These are phyloP conservation scores for Glebionis coronaria DNA, from an alignment of 129 eudicot species.

Conservation along the genomic window DNA sequence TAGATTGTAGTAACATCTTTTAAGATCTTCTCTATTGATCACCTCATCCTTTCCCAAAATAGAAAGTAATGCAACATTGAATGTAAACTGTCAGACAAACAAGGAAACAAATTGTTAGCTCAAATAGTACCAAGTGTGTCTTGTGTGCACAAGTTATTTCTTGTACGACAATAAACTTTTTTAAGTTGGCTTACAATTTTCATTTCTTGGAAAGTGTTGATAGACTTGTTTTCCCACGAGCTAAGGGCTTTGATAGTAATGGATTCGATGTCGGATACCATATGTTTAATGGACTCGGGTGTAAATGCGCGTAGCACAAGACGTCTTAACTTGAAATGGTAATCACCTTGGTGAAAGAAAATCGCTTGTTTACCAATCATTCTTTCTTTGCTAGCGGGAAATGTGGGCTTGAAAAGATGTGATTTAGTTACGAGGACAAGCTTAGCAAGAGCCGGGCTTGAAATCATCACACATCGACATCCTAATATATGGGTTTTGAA, in stretches of 20 bases:
- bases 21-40: conserved; percentile 31
- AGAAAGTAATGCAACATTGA: conserved; percentile 49
- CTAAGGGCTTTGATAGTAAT: conserved; percentile 22
- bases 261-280: conserved; percentile 38
- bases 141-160: no score
- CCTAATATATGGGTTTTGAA: conserved; percentile 54
- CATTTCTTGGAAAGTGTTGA: conserved; percentile 46
- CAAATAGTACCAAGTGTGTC: background rate
- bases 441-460: conserved; percentile 47
- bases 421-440: conserved; percentile 41
- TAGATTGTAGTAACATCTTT: conserved; percentile 36
- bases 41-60: conserved; percentile 41
- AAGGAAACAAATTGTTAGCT: background rate
- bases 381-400: conserved; percentile 42
- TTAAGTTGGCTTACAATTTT: conserved; percentile 33
- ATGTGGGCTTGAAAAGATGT: conserved; percentile 48
- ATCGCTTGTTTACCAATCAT: conserved; percentile 47
- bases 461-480: conserved; percentile 43
- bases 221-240: conserved; percentile 36
- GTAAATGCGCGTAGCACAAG: conserved; percentile 48
- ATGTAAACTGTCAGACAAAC: conserved; percentile 37
- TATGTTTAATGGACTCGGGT: conserved; percentile 26
- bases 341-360: conserved; percentile 46
- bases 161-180: no score
- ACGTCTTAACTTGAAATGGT: conserved; percentile 41